Evolutionary conservation across 2,329 filamentous ascomycete species (phyloP).

Genomic region (Hypoxylon sp.): DNA sequence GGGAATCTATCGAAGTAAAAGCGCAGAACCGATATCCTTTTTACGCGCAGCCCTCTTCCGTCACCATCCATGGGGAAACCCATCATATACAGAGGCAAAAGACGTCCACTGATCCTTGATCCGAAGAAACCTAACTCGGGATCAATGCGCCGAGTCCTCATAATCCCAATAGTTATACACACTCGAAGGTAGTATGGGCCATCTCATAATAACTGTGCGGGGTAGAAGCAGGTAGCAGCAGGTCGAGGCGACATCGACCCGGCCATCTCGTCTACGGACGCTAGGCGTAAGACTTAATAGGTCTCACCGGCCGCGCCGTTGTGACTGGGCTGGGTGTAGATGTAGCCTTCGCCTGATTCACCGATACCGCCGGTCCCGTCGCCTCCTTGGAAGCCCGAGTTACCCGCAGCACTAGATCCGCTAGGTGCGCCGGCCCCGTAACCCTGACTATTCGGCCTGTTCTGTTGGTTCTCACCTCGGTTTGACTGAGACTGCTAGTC

Average conservation of each 20-base stretch:
- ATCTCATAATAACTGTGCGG: slow-evolving; percentile 36
- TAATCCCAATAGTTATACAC: slow-evolving; percentile 54
- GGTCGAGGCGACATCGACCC: slow-evolving; percentile 15
- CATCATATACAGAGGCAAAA: slow-evolving; percentile 50
- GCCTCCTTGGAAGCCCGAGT: slow-evolving; percentile 60
- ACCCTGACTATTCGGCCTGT: slow-evolving; percentile 66
- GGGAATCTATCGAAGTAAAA: slow-evolving; percentile 52
- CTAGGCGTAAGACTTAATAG: slow-evolving; percentile 58
- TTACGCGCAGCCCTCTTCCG: slow-evolving; percentile 44
- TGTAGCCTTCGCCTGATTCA: slow-evolving; percentile 63
- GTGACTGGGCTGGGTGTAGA: slow-evolving; percentile 68
- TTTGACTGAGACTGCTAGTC: slow-evolving; percentile 82
- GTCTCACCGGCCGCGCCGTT: slow-evolving; percentile 70
- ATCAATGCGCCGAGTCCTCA: slow-evolving; percentile 31
- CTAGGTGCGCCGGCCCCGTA: slow-evolving; percentile 61
- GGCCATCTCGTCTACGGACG: slow-evolving; percentile 32
- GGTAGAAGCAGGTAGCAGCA: slow-evolving; percentile 29
- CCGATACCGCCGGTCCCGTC: slow-evolving; percentile 60
- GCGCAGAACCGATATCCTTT: slow-evolving; percentile 41
- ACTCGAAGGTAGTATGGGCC: slow-evolving; percentile 48
- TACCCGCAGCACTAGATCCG: slow-evolving; percentile 56
- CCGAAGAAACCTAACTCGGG: slow-evolving; percentile 41
- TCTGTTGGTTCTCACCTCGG: slow-evolving; percentile 69
- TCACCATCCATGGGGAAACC: slow-evolving; percentile 41
- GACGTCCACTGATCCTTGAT: slow-evolving; percentile 37